Evolutionary conservation across 768 basidiomycete species (phyloP), one percentile per base, ranked within the genome.

Genomic region (Termitomyces sp.): DNA sequence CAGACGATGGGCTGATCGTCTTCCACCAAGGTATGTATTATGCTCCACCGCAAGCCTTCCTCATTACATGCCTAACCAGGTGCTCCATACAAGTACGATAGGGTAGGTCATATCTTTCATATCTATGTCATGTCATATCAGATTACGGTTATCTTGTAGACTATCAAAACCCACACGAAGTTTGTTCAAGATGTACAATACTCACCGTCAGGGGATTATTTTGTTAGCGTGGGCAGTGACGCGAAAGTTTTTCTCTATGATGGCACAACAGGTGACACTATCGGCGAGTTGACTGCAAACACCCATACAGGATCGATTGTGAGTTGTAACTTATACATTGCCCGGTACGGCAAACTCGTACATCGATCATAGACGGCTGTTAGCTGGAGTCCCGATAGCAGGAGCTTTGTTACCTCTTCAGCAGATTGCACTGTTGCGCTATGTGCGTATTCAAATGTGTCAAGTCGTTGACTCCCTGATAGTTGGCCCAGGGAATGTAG

Each of bases 121-220:
- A 17, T 10, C 16, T n/a, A 3, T n/a, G n/a, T 19, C 6, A 35
- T 23, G 39, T n/a, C 14, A 41, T 1, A 32, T 54, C 11, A 10
- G 3, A 40, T 40, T 4, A 43, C 17, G 17, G 5, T 28, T 30
- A 5, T 16, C 19, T 32, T 46, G 16, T 47, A 92, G 89, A 83
- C 85, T 11, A 88, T 97, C 73, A 86, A 84, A 69, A 88, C 87
- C 2, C 96, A 98, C 68, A 88, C 86, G 14, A 91, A 89, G 68
- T 97, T 95, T 65, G 90, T 98, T 16, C 92, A 96, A 71, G 93
- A 96, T 58, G 82, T 98, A 35, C 82, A 84, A 53, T 98, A 85
- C 67, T 79, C 93, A 0, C 84, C 86, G 0, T 86, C 86, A 9
- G 96, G 96, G 2, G 83, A 88, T 41, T 74, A 85, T 42, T 95